Evolutionary conservation across 2,329 filamentous ascomycete genomes (phyloP).

Genomic region (Alternaria triticimaculans): DNA sequence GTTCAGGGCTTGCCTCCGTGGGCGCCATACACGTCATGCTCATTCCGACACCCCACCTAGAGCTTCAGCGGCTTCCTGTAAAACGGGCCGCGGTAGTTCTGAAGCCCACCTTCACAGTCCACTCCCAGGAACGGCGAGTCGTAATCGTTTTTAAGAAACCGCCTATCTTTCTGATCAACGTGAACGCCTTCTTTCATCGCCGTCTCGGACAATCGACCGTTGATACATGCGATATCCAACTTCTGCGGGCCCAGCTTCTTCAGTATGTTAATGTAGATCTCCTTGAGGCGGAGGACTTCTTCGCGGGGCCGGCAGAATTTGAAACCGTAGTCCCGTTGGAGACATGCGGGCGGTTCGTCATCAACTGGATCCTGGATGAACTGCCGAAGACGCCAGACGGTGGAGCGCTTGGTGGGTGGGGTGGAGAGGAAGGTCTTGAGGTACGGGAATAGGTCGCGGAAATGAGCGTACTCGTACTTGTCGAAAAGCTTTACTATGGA

Average conservation of each 20-base stretch:
- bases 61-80: conserved; percentile 1
- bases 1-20: neutral
- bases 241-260: neutral
- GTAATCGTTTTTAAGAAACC: conserved; percentile 20
- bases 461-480: neutral
- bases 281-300: conserved; percentile 22
- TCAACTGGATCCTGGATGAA: conserved; percentile 12
- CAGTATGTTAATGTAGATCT: conserved; percentile 18
- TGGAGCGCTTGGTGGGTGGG: neutral
- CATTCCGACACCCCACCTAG: neutral
- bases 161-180: neutral
- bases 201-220: conserved; percentile 9
- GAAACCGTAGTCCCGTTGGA: conserved; percentile 32
- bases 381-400: conserved; percentile 23
- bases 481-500: conserved; percentile 14
- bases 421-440: conserved; percentile 20
- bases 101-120: conserved; percentile 6
- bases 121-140: neutral
- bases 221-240: conserved; percentile 20
- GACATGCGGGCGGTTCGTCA: conserved; percentile 11
- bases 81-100: neutral
- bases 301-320: conserved; percentile 16
- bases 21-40: neutral
- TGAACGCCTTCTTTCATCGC: neutral
- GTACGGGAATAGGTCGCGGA: conserved; percentile 4